Evolutionary conservation across 1,284 basidiomycete species (phyloP).

Genomic region (Hemileia vastatrix): DNA sequence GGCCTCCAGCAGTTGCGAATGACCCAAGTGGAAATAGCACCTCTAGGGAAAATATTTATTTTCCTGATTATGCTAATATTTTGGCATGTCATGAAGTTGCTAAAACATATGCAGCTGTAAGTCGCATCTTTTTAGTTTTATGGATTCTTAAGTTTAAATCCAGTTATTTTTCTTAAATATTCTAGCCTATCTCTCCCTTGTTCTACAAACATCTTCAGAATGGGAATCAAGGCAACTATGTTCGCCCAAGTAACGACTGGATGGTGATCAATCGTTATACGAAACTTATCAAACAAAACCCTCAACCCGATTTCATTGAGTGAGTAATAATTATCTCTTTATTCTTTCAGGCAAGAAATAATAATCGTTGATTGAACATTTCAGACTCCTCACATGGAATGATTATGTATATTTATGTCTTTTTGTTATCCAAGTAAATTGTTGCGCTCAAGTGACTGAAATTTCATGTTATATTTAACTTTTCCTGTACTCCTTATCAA

Average conservation of each 20-base stretch:
- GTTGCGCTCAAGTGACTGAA: no score
- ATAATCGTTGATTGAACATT: not conserved
- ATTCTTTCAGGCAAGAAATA: not conserved
- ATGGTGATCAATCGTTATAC: constrained; percentile 22
- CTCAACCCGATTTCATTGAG: constrained; percentile 18
- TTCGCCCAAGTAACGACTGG: constrained; percentile 19
- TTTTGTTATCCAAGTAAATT: no score
- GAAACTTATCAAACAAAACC: constrained; percentile 11
- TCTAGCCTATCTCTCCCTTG: constrained; percentile 11
- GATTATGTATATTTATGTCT: no score
- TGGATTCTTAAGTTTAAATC: no score
- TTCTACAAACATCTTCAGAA: constrained; percentile 13
- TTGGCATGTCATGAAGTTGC: not conserved
- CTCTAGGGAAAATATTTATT: constrained; percentile 10
- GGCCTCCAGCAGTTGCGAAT: constrained; percentile 4
- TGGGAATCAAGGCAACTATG: not conserved
- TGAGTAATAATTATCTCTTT: not conserved
- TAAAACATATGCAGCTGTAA: constrained; percentile 18
- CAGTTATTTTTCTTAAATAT: no score
- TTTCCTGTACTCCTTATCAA: not conserved
- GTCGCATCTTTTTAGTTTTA: no score
- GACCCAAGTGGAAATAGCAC: constrained; percentile 13
- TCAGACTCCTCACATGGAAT: constrained; percentile 19
- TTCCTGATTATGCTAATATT: constrained; percentile 16
- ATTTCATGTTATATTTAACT: no score